Evolutionary conservation across 1,139 yeast species (phyloP).

Genomic region (Sugiyamaella novakii): DNA sequence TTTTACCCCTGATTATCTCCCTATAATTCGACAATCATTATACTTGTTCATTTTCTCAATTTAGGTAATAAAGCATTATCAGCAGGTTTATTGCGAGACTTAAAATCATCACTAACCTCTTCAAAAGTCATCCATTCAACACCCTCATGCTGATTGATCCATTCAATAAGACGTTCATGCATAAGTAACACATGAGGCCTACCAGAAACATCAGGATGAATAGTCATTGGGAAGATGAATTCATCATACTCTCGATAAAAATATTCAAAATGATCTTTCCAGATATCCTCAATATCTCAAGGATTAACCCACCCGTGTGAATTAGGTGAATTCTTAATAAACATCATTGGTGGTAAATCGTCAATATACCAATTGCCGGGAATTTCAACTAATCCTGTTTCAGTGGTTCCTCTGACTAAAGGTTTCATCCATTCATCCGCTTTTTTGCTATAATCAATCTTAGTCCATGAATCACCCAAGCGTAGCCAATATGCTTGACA

Average conservation of each 20-base stretch:
- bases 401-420: conserved; percentile 35
- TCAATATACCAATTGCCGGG: conserved; percentile 43
- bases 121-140: conserved; percentile 45
- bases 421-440: conserved; percentile 44
- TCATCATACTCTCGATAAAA: conserved; percentile 42
- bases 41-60: no score
- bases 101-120: conserved; percentile 40
- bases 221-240: conserved; percentile 42
- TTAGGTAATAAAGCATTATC: conserved; percentile 8
- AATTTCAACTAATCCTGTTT: conserved; percentile 41
- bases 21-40: no score
- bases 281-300: conserved; percentile 41
- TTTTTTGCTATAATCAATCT: conserved; percentile 39
- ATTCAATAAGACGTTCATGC: conserved; percentile 43
- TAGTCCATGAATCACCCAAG: conserved; percentile 42
- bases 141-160: conserved; percentile 42
- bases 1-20: conserved; percentile 1
- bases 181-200: conserved; percentile 40
- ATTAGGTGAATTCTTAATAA: conserved; percentile 38
- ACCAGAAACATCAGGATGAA: conserved; percentile 42
- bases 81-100: conserved; percentile 17
- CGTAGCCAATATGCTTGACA: conserved; percentile 43
- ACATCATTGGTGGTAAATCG: conserved; percentile 43
- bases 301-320: conserved; percentile 42
- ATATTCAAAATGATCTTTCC: conserved; percentile 37